Conservation (phyloP, 2,329 filamentous ascomycete genomes). For the Cytospora piceae region DNA sequence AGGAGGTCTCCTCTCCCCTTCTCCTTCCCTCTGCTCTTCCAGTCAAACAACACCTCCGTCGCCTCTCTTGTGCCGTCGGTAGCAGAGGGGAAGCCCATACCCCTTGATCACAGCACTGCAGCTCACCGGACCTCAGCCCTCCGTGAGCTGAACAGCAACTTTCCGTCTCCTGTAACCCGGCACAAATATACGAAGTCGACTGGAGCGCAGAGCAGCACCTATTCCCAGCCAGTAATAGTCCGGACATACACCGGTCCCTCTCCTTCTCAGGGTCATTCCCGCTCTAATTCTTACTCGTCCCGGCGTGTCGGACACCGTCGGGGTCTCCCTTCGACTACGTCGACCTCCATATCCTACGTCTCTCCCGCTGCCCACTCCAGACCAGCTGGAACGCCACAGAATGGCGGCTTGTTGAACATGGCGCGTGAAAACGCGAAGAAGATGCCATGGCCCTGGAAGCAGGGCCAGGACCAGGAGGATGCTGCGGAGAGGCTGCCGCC, state of each 20-base stretch:
- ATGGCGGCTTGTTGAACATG: conserved; percentile 49
- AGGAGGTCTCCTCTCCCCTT: conserved; percentile 48
- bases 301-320: conserved; percentile 39
- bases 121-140: conserved; percentile 63
- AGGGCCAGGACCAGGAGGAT: conserved; percentile 30
- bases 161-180: conserved; percentile 50
- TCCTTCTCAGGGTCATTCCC: conserved; percentile 39
- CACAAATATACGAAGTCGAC: conserved; percentile 61
- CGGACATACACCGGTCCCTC: conserved; percentile 62
- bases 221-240: conserved; percentile 68
- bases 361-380: conserved; percentile 35
- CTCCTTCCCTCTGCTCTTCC: conserved; percentile 53
- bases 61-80: conserved; percentile 58
- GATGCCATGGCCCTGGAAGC: conserved; percentile 38
- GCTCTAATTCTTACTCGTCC: conserved; percentile 33
- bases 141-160: conserved; percentile 61
- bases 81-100: conserved; percentile 60
- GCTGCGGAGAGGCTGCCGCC: conserved; percentile 56
- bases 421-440: conserved; percentile 47
- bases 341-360: conserved; percentile 34
- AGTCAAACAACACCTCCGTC: conserved; percentile 52
- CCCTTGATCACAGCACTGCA: conserved; percentile 59
- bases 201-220: conserved; percentile 60
- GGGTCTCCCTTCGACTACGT: conserved; percentile 37
- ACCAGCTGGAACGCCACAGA: conserved; percentile 39